Evolutionary conservation across 1,284 basidiomycete species (phyloP).

Genomic region (Malassezia nana): DNA sequence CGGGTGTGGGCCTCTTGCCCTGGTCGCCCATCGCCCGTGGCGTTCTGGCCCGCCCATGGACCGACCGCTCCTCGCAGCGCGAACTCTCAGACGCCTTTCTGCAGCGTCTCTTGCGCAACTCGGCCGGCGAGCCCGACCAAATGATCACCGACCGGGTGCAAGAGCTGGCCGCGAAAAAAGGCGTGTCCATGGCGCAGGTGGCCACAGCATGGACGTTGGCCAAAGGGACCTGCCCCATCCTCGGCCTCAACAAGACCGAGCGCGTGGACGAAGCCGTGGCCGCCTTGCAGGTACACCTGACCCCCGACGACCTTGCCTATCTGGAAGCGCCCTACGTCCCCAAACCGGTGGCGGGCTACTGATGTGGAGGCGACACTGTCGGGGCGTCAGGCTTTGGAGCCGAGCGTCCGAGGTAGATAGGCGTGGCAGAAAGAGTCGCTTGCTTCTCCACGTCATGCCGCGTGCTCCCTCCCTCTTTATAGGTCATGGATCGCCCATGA

Average conservation of each 20-base stretch:
- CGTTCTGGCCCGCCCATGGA: slow-evolving; percentile 47
- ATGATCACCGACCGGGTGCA: slow-evolving; percentile 46
- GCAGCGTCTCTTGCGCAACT: background rate
- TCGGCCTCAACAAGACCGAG: slow-evolving; percentile 12
- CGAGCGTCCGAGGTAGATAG: background rate
- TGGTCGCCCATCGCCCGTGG: slow-evolving; percentile 51
- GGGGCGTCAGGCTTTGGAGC: background rate
- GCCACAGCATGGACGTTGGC: slow-evolving; percentile 47
- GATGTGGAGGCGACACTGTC: background rate
- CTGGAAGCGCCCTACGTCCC: slow-evolving; percentile 13
- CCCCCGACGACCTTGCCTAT: slow-evolving; percentile 1
- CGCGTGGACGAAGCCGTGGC: slow-evolving; percentile 14
- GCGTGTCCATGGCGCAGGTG: slow-evolving; percentile 50
- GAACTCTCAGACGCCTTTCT: background rate
- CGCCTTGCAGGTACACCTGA: slow-evolving; percentile 3
- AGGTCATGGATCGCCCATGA: background rate
- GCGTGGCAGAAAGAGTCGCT: too few relatives aligned
- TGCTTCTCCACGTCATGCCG: too few relatives aligned
- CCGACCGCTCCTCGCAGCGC: background rate
- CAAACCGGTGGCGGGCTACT: slow-evolving; percentile 11
- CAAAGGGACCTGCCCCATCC: slow-evolving; percentile 9
- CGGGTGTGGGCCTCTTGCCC: slow-evolving; percentile 52
- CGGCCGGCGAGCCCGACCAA: slow-evolving; percentile 8
- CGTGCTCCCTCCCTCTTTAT: background rate
- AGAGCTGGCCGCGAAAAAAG: slow-evolving; percentile 48